phyloP scores from a whole-genome alignment of 2,329 filamentous ascomycete genomes.

The Fonsecaea monophora region DNA sequence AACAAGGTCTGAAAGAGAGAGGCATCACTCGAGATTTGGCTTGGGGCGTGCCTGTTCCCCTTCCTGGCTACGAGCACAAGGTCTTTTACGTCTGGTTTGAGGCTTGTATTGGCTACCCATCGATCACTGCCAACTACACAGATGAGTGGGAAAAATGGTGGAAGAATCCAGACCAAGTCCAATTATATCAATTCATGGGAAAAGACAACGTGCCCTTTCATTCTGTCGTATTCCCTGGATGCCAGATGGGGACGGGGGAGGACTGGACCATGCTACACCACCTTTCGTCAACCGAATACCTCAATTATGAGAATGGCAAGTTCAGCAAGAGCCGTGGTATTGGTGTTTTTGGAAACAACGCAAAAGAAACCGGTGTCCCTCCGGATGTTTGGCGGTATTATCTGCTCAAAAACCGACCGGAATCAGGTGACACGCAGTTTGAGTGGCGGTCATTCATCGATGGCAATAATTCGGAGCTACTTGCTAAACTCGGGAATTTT shows the following conservation, averaged over 20 bases:
- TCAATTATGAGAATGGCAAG: constrained; percentile 88
- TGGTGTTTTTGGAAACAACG: constrained; percentile 90
- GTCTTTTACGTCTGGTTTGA: constrained; percentile 96
- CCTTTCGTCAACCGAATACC: constrained; percentile 85
- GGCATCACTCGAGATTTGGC: constrained; percentile 92
- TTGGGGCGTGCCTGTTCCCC: constrained; percentile 75
- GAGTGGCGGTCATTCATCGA: constrained; percentile 85
- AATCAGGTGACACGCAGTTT: constrained; percentile 86
- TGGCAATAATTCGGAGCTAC: constrained; percentile 87
- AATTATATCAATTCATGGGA: constrained; percentile 94
- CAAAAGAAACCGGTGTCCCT: constrained; percentile 81
- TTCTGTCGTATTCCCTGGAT: constrained; percentile 88
- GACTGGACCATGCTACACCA: constrained; percentile 90
- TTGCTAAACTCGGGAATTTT: constrained; percentile 74
- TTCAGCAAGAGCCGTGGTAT: constrained; percentile 91
- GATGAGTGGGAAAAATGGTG: constrained; percentile 93
- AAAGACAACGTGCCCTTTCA: constrained; percentile 91
- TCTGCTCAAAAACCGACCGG: constrained; percentile 82
- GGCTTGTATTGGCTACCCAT: constrained; percentile 92
- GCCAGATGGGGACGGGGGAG: constrained; percentile 81
- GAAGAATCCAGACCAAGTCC: constrained; percentile 85
- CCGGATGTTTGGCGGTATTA: constrained; percentile 95
- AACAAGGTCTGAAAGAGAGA: constrained; percentile 82
- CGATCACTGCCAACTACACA: constrained; percentile 90
- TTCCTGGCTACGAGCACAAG: constrained; percentile 71